Evolutionary conservation across 352 stramenopile species (phyloP).

Genomic region (Phytophthora chlamydospora): DNA sequence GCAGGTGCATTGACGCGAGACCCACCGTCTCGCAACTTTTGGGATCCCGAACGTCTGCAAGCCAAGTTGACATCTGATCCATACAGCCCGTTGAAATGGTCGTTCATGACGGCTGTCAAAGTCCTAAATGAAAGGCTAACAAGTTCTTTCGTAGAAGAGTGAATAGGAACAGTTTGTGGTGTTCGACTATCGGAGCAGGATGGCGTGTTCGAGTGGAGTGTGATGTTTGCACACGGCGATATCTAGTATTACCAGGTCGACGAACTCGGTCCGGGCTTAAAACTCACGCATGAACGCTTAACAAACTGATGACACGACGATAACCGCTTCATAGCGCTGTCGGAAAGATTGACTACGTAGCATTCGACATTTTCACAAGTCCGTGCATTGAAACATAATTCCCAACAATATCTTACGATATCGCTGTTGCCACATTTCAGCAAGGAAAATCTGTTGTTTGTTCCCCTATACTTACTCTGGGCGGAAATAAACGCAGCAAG

Average conservation of each 20-base stretch:
- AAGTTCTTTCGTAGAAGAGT: not conserved
- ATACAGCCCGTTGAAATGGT: not conserved
- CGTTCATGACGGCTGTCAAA: not conserved
- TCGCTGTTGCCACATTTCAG: too few relatives aligned
- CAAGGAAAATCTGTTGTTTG: too few relatives aligned
- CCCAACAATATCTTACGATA: too few relatives aligned
- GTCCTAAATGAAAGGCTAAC: not conserved
- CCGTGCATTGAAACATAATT: too few relatives aligned
- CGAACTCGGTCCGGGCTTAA: not conserved
- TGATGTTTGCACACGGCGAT: slow-evolving; percentile 1
- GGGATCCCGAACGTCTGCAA: not conserved
- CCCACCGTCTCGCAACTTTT: not conserved
- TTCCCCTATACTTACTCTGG: too few relatives aligned
- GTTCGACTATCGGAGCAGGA: not conserved
- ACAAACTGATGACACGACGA: too few relatives aligned
- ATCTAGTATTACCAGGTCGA: not conserved
- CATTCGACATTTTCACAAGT: too few relatives aligned
- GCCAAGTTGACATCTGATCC: too few relatives aligned
- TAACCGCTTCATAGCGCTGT: too few relatives aligned
- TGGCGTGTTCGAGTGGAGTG: slow-evolving; percentile 6
- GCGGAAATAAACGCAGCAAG: too few relatives aligned
- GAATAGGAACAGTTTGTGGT: not conserved
- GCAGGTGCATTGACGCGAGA: not conserved
- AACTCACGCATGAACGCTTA: too few relatives aligned
- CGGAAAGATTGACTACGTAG: too few relatives aligned